Conservation (phyloP, 495 filamentous ascomycete genomes). For the Baudoinia panamericana region DNA sequence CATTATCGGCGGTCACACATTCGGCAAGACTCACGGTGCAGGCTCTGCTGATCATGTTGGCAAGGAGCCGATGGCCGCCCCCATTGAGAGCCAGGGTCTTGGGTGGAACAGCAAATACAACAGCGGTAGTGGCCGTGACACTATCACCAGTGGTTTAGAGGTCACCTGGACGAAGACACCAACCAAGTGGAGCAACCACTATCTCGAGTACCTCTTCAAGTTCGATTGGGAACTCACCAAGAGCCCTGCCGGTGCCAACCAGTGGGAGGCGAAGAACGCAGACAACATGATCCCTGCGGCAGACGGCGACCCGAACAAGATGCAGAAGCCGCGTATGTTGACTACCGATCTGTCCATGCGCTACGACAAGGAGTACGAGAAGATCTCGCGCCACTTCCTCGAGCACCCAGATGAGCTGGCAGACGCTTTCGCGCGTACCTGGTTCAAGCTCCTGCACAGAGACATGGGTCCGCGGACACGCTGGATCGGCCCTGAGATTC, state of each 20-base stretch:
- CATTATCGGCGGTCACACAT: conserved; percentile 61
- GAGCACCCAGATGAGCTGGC: conserved; percentile 50
- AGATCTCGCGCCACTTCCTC: conserved; percentile 55
- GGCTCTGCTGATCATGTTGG: conserved; percentile 44
- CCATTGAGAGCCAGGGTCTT: conserved; percentile 49
- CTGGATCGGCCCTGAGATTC: conserved; percentile 58
- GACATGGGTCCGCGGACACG: conserved; percentile 55
- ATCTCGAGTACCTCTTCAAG: conserved; percentile 59
- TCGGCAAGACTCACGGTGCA: conserved; percentile 66
- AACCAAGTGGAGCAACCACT: conserved; percentile 53
- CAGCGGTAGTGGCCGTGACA: conserved; percentile 48
- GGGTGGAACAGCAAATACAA: conserved; percentile 50
- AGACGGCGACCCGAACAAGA: conserved; percentile 48
- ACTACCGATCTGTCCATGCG: conserved; percentile 58
- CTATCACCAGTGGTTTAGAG: conserved; percentile 61
- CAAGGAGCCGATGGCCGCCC: conserved; percentile 48
- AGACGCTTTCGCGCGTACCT: conserved; percentile 53
- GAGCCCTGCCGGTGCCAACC: conserved; percentile 58
- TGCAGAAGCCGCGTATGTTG: conserved; percentile 54
- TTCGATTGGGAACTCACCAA: conserved; percentile 66
- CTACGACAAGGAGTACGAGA: conserved; percentile 55
- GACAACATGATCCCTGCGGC: conserved; percentile 55
- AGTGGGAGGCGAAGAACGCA: conserved; percentile 56
- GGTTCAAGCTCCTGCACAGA: conserved; percentile 69
- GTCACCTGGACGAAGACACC: conserved; percentile 62